Conservation (phyloP, 768 basidiomycete genomes). For the Pholiota conissans region DNA sequence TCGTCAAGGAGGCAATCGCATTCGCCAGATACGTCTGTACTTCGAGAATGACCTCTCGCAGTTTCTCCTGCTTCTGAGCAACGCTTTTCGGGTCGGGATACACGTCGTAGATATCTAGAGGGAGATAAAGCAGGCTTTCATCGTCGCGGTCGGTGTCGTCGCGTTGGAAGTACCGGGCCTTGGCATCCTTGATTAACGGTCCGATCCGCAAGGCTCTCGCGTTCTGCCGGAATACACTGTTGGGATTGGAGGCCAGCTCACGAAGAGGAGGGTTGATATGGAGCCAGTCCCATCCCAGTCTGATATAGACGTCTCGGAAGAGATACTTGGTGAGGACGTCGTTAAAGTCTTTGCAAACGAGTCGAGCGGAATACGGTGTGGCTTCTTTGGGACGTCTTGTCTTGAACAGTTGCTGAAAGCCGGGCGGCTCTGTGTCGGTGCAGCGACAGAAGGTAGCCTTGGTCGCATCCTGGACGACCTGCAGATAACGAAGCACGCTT, state of each 20-base stretch:
- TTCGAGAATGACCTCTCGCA: neutral
- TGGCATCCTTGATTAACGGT: neutral
- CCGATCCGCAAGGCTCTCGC: constrained; percentile 1
- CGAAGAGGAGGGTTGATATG: neutral
- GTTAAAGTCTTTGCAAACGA: constrained; percentile 1
- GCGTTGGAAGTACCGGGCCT: neutral
- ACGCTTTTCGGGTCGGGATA: neutral
- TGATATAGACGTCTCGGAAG: neutral
- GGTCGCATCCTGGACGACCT: constrained; percentile 5
- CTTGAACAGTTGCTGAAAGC: neutral
- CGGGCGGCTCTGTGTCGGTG: constrained; percentile 1
- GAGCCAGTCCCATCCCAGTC: constrained; percentile 1
- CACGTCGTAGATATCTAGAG: neutral
- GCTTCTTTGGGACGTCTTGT: neutral
- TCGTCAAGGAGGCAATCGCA: neutral
- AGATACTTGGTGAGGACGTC: neutral
- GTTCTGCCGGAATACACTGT: neutral
- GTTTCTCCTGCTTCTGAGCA: neutral
- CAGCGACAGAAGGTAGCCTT: neutral
- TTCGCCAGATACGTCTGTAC: neutral
- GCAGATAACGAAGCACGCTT: neutral
- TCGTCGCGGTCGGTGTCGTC: neutral
- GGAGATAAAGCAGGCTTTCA: neutral
- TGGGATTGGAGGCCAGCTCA: neutral
- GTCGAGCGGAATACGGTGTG: neutral